Conservation (phyloP, 176 grass and related monocot genomes). For the Leersia perrieri region DNA sequence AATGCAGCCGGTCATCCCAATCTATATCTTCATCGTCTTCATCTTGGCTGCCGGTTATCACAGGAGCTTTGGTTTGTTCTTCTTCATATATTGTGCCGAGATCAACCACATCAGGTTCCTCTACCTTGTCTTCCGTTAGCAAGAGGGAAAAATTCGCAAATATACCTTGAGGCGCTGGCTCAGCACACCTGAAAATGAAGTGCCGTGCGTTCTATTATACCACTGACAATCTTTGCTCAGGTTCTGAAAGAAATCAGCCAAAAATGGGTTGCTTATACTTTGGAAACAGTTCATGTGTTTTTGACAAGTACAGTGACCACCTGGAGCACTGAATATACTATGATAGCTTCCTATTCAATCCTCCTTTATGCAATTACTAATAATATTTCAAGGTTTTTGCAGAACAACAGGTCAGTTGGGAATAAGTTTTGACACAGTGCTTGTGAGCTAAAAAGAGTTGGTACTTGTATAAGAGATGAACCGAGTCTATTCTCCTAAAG, state of each 20-base stretch:
- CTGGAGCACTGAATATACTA: not conserved
- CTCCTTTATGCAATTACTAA: not conserved
- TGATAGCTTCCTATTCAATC: not conserved
- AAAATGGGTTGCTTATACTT: not conserved
- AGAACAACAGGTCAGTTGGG: not conserved
- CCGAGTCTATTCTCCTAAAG: not conserved
- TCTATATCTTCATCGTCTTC: slow-evolving; percentile 56
- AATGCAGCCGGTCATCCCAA: slow-evolving; percentile 78
- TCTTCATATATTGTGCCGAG: slow-evolving; percentile 43
- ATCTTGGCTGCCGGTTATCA: not conserved
- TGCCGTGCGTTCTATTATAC: not conserved
- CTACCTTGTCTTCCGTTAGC: slow-evolving; percentile 59
- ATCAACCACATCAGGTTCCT: slow-evolving; percentile 58
- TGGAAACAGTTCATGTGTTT: not conserved
- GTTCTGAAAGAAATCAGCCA: not conserved
- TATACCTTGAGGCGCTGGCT: slow-evolving; percentile 58
- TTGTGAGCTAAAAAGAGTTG: not conserved
- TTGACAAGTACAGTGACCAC: not conserved
- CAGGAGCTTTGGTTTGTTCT: slow-evolving; percentile 29
- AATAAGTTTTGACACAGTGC: not conserved
- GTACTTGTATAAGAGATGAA: not conserved
- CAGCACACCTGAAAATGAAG: slow-evolving; percentile 54
- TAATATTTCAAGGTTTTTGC: not conserved
- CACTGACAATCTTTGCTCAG: not conserved
- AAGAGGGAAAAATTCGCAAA: slow-evolving; percentile 74